These are phyloP conservation scores for Magnusiomyces suaveolens DNA, from an alignment of 1,139 yeast species.

Conservation along the genomic window DNA sequence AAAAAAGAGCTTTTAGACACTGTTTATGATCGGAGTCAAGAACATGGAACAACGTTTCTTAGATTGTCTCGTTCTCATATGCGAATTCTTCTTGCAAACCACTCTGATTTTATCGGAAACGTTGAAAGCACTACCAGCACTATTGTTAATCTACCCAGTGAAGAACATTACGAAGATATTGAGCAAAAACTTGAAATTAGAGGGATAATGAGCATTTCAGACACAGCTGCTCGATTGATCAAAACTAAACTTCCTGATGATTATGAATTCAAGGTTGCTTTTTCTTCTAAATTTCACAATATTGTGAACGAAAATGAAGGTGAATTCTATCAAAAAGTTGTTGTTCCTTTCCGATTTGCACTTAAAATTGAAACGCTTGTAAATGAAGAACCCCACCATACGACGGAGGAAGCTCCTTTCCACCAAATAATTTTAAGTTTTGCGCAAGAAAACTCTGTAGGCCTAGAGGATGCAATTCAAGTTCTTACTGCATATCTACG, in stretches of 20 bases:
- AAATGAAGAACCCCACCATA: conserved; percentile 17
- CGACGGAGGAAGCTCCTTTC: conserved; percentile 22
- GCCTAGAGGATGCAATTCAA: conserved; percentile 39
- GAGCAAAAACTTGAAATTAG: conserved; percentile 41
- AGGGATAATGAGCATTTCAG: conserved; percentile 52
- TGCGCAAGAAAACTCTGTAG: conserved; percentile 31
- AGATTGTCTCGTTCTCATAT: conserved; percentile 52
- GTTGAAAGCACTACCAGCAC: conserved; percentile 58
- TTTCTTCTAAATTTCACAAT: conserved; percentile 36
- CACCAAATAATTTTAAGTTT: conserved; percentile 28
- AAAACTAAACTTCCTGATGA: conserved; percentile 45
- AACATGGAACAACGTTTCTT: conserved; percentile 38
- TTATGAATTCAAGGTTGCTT: conserved; percentile 49
- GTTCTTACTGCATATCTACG: conserved; percentile 46
- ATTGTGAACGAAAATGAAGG: conserved; percentile 33
- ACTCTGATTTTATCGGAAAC: conserved; percentile 35
- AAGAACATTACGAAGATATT: conserved; percentile 28
- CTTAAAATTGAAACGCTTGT: conserved; percentile 48
- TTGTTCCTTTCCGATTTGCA: conserved; percentile 53
- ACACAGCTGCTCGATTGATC: conserved; percentile 47
- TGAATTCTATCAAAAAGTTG: conserved; percentile 42
- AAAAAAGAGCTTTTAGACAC: conserved; percentile 38
- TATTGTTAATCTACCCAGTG: conserved; percentile 54
- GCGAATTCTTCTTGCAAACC: conserved; percentile 38
- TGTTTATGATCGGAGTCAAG: conserved; percentile 25